Evolutionary conservation across 257 asterid species (phyloP), one percentile per base, ranked within the genome.

Genomic region (Solanum paucissectum): DNA sequence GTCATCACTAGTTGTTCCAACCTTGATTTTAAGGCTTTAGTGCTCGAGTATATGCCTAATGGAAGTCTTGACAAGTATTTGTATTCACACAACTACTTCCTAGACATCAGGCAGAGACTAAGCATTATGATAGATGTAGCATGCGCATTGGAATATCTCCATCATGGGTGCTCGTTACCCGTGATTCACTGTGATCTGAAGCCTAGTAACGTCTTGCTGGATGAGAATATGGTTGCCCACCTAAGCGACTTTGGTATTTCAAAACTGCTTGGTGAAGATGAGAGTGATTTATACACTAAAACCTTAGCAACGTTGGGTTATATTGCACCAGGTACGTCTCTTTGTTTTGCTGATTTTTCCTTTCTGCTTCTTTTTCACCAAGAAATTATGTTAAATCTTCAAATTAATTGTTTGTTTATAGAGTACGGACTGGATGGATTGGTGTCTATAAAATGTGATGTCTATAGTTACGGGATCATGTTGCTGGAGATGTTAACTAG

Each of bases 131-230:
- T 40, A 40, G 46, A 40, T 40, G 46, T 40, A 4, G 46, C 12
- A 40, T 40, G 12, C 3, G 46, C 46, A 0, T 46, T 46, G 55
- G 55, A 40, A 40, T 52, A 52, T 52, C 62, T 52, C 0, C 62
- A 52, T 0, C n/a, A 52, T 18, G 62, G n/a, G 0, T 52, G 62
- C 62, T 52, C 4, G 0, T 52, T 0, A 0, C 62, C 62, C 1
- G n/a, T 52, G 10, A 52, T 52, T 18, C 62, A 52, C 0, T 52
- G n/a, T 52, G 62, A 52, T 20, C n/a, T 52, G 2, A 52, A 52
- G 60, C 60, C 23, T 52, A 52, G 60, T 52, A 52, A 52, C 4
- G n/a, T 52, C 4, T 52, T 52, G 62, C n/a, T 52, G 1, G n/a
- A 52, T 52, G 62, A 52, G n/a, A n/a, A 52, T 52, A 52, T 52